phyloP scores from a whole-genome alignment of 2,329 filamentous ascomycete genomes.

The Ascochyta lentis region DNA sequence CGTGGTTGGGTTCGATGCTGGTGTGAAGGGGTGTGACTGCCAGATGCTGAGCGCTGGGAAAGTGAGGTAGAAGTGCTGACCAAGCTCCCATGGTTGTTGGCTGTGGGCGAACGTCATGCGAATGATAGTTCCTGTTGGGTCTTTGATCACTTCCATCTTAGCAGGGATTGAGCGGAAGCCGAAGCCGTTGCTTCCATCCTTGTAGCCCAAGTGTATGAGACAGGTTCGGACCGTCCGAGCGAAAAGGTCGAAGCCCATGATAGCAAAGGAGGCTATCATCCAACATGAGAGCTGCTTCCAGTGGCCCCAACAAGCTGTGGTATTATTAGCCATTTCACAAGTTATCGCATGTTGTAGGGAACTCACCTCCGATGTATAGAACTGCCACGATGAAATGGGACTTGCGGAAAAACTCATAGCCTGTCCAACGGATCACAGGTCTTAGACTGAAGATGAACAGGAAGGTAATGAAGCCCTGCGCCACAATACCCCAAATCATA shows the following conservation, averaged over 20 bases:
- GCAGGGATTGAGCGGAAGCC: slow-evolving; percentile 65
- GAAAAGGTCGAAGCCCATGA: slow-evolving; percentile 69
- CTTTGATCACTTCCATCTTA: slow-evolving; percentile 57
- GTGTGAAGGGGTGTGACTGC: slow-evolving; percentile 73
- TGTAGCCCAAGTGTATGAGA: slow-evolving; percentile 66
- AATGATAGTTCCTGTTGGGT: slow-evolving; percentile 61
- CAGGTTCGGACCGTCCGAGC: slow-evolving; percentile 63
- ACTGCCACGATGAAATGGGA: slow-evolving; percentile 73
- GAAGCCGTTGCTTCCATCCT: slow-evolving; percentile 51
- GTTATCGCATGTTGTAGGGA: too few species aligned
- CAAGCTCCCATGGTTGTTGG: slow-evolving; percentile 68
- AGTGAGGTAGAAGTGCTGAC: slow-evolving; percentile 74
- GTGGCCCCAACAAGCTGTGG: slow-evolving; percentile 70
- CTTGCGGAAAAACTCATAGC: slow-evolving; percentile 79
- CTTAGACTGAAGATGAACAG: slow-evolving; percentile 65
- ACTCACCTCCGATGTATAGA: slow-evolving; percentile 66
- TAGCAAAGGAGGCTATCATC: slow-evolving; percentile 68
- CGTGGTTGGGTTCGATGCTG: slow-evolving; percentile 12
- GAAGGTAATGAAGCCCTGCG: slow-evolving; percentile 67
- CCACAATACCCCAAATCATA: slow-evolving; percentile 74
- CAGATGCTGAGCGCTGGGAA: slow-evolving; percentile 70
- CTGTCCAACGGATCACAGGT: slow-evolving; percentile 67
- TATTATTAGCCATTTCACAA: not conserved
- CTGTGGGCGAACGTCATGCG: slow-evolving; percentile 68
- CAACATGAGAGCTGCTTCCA: slow-evolving; percentile 73